Percentiles rank a stretch among this genome's conserved stretches.
phyloP scores from a whole-genome alignment of 305 asterid genomes.

The Solanum hybrid region DNA sequence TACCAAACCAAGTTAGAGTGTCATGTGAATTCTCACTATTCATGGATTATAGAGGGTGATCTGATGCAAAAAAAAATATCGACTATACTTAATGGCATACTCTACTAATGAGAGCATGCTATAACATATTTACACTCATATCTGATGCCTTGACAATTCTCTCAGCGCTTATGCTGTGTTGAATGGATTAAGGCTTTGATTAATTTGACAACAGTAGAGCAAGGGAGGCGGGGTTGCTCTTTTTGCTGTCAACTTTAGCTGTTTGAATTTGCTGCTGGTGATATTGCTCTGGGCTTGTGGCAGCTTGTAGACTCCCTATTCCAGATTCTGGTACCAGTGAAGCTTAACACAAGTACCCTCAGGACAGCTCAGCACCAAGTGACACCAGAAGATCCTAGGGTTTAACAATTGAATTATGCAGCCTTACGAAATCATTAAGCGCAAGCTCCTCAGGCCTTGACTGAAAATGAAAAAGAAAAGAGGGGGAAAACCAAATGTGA shows the following conservation, averaged over 20 bases:
- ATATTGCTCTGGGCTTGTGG: background rate
- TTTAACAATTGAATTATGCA: constrained; percentile 54
- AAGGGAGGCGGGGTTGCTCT: background rate
- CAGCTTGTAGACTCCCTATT: background rate
- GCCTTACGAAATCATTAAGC: constrained; percentile 56
- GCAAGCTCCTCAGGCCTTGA: constrained; percentile 93
- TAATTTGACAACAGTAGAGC: background rate
- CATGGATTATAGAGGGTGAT: background rate
- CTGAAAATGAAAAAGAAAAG: constrained; percentile 28
- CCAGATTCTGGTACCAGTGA: background rate
- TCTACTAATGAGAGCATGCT: background rate
- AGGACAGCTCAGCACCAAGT: background rate
- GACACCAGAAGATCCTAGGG: constrained; percentile 19
- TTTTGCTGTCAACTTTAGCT: background rate
- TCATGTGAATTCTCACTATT: background rate
- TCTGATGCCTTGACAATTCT: background rate
- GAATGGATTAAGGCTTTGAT: background rate
- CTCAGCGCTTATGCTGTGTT: background rate
- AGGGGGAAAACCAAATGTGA: background rate
- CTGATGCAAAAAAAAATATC: background rate
- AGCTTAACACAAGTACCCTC: background rate
- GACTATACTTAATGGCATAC: background rate
- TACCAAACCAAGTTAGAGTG: background rate
- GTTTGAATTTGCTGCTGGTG: background rate
- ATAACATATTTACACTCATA: background rate